phyloP scores from a whole-genome alignment of 345 rosid species.

The Leavenworthia alabamica region DNA sequence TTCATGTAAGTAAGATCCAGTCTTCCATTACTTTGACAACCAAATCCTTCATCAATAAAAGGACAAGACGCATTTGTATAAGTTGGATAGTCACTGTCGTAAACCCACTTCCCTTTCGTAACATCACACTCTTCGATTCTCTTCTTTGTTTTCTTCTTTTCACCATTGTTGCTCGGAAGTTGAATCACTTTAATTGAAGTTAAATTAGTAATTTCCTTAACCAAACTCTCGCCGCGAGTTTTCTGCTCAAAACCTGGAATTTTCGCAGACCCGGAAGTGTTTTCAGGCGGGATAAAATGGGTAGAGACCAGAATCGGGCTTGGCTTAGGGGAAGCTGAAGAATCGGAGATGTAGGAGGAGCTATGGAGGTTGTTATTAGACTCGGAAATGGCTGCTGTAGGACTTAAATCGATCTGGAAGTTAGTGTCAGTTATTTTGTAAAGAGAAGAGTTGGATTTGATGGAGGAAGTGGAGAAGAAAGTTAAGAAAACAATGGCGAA shows the following conservation, averaged over 20 bases:
- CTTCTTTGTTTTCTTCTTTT: slow-evolving; percentile 32
- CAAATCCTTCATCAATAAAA: slow-evolving; percentile 87
- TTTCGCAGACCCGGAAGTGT: slow-evolving; percentile 40
- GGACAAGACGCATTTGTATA: slow-evolving; percentile 79
- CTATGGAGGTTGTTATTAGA: neutral
- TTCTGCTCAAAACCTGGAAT: slow-evolving; percentile 25
- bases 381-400: neutral
- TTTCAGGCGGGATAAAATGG: slow-evolving; percentile 28
- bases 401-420: slow-evolving; percentile 25
- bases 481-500: slow-evolving; percentile 50
- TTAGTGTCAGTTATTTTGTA: neutral
- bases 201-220: slow-evolving; percentile 16
- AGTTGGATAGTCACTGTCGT: slow-evolving; percentile 59
- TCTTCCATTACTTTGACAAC: slow-evolving; percentile 76
- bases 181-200: slow-evolving; percentile 28
- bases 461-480: slow-evolving; percentile 47
- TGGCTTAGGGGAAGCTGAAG: slow-evolving; percentile 22
- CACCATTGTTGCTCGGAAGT: slow-evolving; percentile 27
- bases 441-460: slow-evolving; percentile 48
- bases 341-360: slow-evolving; percentile 18
- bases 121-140: slow-evolving; percentile 46
- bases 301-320: slow-evolving; percentile 33
- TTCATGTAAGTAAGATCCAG: slow-evolving; percentile 57
- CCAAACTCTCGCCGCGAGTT: slow-evolving; percentile 10
- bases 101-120: slow-evolving; percentile 76